These are phyloP conservation scores for Candida wancherniae DNA, from an alignment of 805 yeast species.

Conservation along the genomic window DNA sequence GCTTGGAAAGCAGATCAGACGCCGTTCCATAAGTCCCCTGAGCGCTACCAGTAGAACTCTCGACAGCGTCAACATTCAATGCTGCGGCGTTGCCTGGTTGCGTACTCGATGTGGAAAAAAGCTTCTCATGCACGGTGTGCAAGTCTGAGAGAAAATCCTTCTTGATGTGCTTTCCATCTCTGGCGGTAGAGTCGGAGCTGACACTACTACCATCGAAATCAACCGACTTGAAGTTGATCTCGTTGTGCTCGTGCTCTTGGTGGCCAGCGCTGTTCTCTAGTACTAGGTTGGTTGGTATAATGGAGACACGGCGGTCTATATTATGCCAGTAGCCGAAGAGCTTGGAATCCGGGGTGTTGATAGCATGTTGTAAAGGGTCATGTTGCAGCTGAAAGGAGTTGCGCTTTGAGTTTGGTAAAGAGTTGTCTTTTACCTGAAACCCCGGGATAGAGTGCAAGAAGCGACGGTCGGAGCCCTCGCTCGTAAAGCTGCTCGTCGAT, in stretches of 20 bases:
- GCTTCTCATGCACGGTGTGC: constrained; percentile 32
- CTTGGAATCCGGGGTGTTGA: constrained; percentile 1
- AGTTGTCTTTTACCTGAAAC: not conserved
- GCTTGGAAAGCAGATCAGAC: constrained; percentile 10
- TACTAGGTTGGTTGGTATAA: constrained; percentile 23
- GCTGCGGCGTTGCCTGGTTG: constrained; percentile 1
- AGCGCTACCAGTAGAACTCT: constrained; percentile 6
- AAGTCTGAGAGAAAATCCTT: constrained; percentile 17
- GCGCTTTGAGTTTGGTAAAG: constrained; percentile 1
- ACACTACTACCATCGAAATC: constrained; percentile 8
- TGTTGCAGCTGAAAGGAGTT: constrained; percentile 3
- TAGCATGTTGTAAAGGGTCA: not conserved
- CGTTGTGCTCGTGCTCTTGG: constrained; percentile 1
- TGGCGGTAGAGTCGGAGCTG: not conserved
- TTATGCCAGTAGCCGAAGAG: constrained; percentile 10
- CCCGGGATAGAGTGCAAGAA: not conserved
- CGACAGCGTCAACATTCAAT: constrained; percentile 2
- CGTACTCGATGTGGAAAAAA: constrained; percentile 15
- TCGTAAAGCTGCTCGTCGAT: constrained; percentile 2
- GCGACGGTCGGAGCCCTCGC: constrained; percentile 1
- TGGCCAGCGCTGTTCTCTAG: constrained; percentile 1
- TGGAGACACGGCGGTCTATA: constrained; percentile 23
- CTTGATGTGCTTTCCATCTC: constrained; percentile 1
- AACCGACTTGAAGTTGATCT: constrained; percentile 9
- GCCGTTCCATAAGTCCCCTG: constrained; percentile 10